Percentiles rank a stretch among this genome's conserved stretches.
Evolutionary conservation across 768 basidiomycete genomes (phyloP).

Genomic region (Termitomyces sp.): DNA sequence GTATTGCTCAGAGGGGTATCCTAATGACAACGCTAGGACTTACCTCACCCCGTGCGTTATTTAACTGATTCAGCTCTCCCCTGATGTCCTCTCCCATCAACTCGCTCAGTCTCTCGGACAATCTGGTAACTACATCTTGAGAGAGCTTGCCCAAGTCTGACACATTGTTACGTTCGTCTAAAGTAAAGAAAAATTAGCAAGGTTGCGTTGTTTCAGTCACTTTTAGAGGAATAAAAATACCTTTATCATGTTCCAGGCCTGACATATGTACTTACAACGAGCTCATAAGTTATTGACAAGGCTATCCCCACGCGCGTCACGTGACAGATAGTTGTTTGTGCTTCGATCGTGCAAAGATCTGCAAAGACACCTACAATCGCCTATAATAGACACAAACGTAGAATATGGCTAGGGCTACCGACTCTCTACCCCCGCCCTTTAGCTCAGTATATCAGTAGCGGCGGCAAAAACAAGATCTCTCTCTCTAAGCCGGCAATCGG

Average conservation of each 20-base stretch:
- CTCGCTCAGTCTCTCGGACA: slow-evolving; percentile 58
- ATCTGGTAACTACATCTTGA: slow-evolving; percentile 42
- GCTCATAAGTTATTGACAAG: background rate
- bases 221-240: background rate
- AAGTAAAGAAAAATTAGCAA: background rate
- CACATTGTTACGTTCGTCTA: slow-evolving; percentile 26
- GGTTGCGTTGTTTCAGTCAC: background rate
- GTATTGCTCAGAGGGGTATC: slow-evolving; percentile 16
- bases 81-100: slow-evolving; percentile 43
- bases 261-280: background rate
- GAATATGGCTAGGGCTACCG: no score
- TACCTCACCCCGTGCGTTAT: slow-evolving; percentile 64
- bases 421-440: no score
- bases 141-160: slow-evolving; percentile 28
- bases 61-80: slow-evolving; percentile 26
- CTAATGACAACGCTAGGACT: slow-evolving; percentile 21
- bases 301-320: background rate
- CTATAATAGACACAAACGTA: no score
- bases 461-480: no score
- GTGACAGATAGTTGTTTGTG: background rate
- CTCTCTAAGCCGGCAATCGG: no score
- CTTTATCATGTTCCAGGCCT: background rate
- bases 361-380: background rate
- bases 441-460: no score
- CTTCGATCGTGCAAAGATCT: background rate